Evolutionary conservation across 2,329 filamentous ascomycete genomes (phyloP).

Genomic region (Claviceps sp.): DNA sequence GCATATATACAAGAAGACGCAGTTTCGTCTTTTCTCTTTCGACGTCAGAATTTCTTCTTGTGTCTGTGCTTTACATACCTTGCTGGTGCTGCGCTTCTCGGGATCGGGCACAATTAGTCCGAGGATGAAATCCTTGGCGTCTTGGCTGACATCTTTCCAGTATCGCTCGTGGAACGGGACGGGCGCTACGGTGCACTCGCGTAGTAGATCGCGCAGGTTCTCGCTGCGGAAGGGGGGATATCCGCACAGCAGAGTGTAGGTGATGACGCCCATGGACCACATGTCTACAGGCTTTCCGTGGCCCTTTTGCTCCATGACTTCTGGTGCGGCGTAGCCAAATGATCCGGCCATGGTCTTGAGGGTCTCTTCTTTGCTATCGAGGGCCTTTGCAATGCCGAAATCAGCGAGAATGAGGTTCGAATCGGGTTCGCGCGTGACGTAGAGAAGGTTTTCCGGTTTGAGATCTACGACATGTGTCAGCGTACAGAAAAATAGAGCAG

Average conservation of each 20-base stretch:
- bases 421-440: slow-evolving; percentile 62
- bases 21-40: neutral
- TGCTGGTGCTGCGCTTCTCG: slow-evolving; percentile 61
- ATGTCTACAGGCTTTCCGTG: slow-evolving; percentile 98
- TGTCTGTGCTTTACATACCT: slow-evolving; percentile 34
- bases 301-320: slow-evolving; percentile 95
- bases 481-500: no score
- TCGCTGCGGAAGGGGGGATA: slow-evolving; percentile 97
- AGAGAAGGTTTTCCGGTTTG: slow-evolving; percentile 95
- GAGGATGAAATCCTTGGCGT: slow-evolving; percentile 91
- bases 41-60: neutral
- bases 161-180: slow-evolving; percentile 96
- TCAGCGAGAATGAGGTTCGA: slow-evolving; percentile 90
- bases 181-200: slow-evolving; percentile 73
- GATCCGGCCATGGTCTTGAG: slow-evolving; percentile 98
- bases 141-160: slow-evolving; percentile 93
- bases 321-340: slow-evolving; percentile 92
- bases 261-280: slow-evolving; percentile 98
- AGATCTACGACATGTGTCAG: slow-evolving; percentile 49
- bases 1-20: neutral
- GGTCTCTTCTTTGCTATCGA: slow-evolving; percentile 80
- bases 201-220: slow-evolving; percentile 81
- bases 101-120: slow-evolving; percentile 68
- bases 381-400: slow-evolving; percentile 97
- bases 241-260: slow-evolving; percentile 92